These are phyloP conservation scores for Aspergillus carlsbadensis DNA, from an alignment of 495 filamentous ascomycete species.

Conservation along the genomic window DNA sequence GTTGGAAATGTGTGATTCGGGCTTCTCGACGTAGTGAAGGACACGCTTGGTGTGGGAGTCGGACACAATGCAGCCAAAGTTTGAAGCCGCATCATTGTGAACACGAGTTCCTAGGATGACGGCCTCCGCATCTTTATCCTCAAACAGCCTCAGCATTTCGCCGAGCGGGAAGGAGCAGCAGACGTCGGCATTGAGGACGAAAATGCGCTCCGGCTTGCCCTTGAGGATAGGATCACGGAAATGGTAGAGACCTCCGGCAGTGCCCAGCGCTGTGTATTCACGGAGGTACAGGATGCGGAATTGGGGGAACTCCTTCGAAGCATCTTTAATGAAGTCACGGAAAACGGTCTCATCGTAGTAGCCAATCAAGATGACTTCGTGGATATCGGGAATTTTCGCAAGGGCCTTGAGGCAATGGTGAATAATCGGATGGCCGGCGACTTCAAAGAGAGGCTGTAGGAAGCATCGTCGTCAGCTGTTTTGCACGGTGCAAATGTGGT, in stretches of 20 bases:
- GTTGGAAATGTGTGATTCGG: constrained; percentile 96
- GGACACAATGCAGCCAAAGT: constrained; percentile 97
- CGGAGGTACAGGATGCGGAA: constrained; percentile 93
- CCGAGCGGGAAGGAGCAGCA: constrained; percentile 98
- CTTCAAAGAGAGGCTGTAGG: constrained; percentile 90
- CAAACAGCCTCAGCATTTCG: constrained; percentile 91
- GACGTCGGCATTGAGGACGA: constrained; percentile 97
- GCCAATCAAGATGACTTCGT: constrained; percentile 95
- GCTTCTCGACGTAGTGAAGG: constrained; percentile 99
- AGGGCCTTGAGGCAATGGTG: constrained; percentile 95
- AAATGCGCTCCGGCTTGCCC: constrained; percentile 89
- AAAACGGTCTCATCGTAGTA: constrained; percentile 98
- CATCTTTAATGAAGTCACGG: constrained; percentile 95
- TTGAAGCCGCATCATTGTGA: constrained; percentile 84
- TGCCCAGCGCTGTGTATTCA: constrained; percentile 96
- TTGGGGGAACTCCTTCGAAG: constrained; percentile 78
- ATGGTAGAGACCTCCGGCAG: constrained; percentile 95
- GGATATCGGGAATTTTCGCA: constrained; percentile 85
- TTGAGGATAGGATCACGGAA: constrained; percentile 99
- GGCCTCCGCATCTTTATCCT: constrained; percentile 94
- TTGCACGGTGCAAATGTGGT: constrained; percentile 6
- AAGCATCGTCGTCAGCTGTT: constrained; percentile 7
- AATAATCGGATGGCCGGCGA: constrained; percentile 97
- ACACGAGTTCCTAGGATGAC: constrained; percentile 95
- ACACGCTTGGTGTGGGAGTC: constrained; percentile 94